Conservation (phyloP, 2,329 filamentous ascomycete species). For the Davidsoniella virescens region DNA sequence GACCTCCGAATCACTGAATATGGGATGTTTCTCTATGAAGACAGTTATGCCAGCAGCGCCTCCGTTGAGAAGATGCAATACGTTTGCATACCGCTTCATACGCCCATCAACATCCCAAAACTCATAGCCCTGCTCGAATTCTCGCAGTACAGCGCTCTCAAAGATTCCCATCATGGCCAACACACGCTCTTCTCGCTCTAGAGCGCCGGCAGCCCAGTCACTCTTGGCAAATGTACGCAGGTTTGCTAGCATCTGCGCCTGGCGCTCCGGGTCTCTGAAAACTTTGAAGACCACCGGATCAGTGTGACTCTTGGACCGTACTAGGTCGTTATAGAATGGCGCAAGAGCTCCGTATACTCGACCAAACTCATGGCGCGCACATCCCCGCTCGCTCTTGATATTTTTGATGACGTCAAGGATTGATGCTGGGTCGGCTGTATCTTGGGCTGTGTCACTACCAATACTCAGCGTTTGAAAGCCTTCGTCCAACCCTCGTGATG, state of each 20-base stretch:
- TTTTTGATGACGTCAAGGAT: constrained; percentile 54
- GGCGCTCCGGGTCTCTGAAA: constrained; percentile 75
- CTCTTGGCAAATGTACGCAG: constrained; percentile 62
- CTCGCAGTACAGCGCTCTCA: constrained; percentile 73
- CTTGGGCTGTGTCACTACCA: constrained; percentile 16
- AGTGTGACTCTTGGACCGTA: constrained; percentile 51
- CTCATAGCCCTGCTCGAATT: constrained; percentile 88
- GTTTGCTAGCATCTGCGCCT: constrained; percentile 78
- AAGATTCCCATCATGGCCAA: constrained; percentile 64
- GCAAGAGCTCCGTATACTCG: constrained; percentile 78
- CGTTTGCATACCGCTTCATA: constrained; percentile 80
- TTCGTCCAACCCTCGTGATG: constrained; percentile 25
- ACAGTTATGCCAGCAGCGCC: constrained; percentile 63
- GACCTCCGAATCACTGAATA: constrained; percentile 58
- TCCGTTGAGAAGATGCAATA: constrained; percentile 68
- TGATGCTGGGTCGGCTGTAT: constrained; percentile 41
- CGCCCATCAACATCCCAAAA: constrained; percentile 72
- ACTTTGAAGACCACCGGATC: constrained; percentile 75
- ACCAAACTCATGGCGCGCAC: constrained; percentile 77
- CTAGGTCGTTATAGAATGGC: constrained; percentile 77
- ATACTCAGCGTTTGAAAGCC: constrained; percentile 69
- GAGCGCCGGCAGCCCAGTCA: constrained; percentile 64
- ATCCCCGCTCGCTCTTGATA: constrained; percentile 64
- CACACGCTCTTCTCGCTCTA: constrained; percentile 54
- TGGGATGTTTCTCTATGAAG: constrained; percentile 76